Evolutionary conservation across 495 filamentous ascomycete genomes (phyloP).

Genomic region (Hypoxylon trugodes): DNA sequence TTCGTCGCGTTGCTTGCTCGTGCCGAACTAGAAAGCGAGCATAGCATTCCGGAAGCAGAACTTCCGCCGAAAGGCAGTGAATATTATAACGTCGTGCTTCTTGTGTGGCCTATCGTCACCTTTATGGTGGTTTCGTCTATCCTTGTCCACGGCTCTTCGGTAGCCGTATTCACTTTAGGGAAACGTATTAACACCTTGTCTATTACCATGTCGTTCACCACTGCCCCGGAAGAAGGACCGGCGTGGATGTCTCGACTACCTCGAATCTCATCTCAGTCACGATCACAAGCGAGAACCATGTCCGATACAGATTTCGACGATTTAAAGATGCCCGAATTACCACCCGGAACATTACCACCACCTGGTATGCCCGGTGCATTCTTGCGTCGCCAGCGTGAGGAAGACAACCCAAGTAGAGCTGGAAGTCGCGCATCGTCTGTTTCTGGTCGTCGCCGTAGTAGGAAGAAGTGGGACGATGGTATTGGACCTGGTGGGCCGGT

Average conservation of each 20-base stretch:
- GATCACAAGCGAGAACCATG: conserved; percentile 82
- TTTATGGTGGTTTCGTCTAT: conserved; percentile 97
- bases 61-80: conserved; percentile 60
- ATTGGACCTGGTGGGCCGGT: conserved; percentile 88
- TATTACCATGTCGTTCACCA: conserved; percentile 94
- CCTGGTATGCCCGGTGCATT: conserved; percentile 79
- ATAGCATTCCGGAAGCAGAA: conserved; percentile 71
- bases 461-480: conserved; percentile 73
- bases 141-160: conserved; percentile 94
- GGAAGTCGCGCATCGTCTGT: conserved; percentile 68
- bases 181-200: conserved; percentile 98
- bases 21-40: conserved; percentile 81
- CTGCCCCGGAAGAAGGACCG: conserved; percentile 86
- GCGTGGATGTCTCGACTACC: conserved; percentile 95
- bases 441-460: conserved; percentile 68
- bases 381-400: conserved; percentile 80
- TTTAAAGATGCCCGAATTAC: conserved; percentile 68
- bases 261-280: conserved; percentile 84
- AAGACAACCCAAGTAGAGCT: conserved; percentile 65
- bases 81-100: conserved; percentile 74
- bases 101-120: conserved; percentile 96
- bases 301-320: conserved; percentile 62
- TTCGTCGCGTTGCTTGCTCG: conserved; percentile 93
- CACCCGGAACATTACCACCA: conserved; percentile 82
- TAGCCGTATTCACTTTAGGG: conserved; percentile 97